Conservation (phyloP, 805 yeast species). For the Saturnispora dispora region DNA sequence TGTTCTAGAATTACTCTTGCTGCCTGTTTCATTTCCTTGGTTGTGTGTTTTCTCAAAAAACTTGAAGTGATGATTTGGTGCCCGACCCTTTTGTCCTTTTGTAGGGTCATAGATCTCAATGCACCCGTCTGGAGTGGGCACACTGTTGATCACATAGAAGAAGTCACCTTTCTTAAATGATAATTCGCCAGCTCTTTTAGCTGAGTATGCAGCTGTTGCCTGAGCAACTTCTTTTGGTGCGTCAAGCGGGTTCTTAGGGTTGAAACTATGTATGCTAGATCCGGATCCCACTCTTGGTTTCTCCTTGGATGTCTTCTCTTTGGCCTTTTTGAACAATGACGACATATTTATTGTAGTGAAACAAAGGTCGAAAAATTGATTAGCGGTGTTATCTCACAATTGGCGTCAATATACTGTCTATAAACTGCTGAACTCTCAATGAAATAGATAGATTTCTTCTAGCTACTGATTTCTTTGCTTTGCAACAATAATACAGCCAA, state of each 20-base stretch:
- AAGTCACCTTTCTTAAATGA: conserved; percentile 77
- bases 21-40: conserved; percentile 18
- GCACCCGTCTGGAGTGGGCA: conserved; percentile 31
- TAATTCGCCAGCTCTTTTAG: conserved; percentile 76
- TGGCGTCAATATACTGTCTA: neutral
- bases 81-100: conserved; percentile 70
- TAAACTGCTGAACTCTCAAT: neutral
- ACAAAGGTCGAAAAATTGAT: neutral
- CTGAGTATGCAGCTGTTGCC: conserved; percentile 67
- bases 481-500: neutral
- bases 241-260: conserved; percentile 18
- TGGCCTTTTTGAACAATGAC: conserved; percentile 23
- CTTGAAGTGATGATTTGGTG: conserved; percentile 79
- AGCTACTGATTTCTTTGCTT: no score
- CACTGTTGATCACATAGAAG: conserved; percentile 64
- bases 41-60: conserved; percentile 53
- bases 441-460: no score
- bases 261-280: neutral
- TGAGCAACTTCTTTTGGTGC: conserved; percentile 78
- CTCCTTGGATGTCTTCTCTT: conserved; percentile 24
- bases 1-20: neutral
- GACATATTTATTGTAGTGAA: conserved; percentile 14
- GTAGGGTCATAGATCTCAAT: conserved; percentile 85
- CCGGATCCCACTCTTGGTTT: conserved; percentile 17
- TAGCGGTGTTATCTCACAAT: neutral